phyloP scores from a whole-genome alignment of 2,329 filamentous ascomycete genomes.

The Fusarium sterilihyphosum region DNA sequence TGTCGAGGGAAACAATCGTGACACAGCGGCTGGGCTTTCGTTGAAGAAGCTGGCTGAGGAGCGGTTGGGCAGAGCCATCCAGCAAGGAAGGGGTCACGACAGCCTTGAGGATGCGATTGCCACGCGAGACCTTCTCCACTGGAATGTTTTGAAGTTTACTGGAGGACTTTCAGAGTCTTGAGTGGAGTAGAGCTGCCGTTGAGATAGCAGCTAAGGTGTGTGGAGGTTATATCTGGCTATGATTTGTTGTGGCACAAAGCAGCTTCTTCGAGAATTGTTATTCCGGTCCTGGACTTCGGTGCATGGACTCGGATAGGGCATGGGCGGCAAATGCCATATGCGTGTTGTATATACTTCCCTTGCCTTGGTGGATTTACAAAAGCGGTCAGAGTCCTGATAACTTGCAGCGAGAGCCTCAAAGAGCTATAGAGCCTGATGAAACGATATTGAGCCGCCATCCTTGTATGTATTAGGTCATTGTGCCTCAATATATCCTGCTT shows the following conservation, averaged over 20 bases:
- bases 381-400: rapidly evolving
- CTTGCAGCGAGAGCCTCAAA: rapidly evolving
- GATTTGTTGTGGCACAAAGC: rapidly evolving
- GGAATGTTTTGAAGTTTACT: not conserved
- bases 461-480: not conserved
- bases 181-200: rapidly evolving
- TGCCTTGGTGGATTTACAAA: rapidly evolving
- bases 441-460: rapidly evolving
- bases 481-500: not conserved
- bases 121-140: slow-evolving; percentile 19
- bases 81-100: slow-evolving; percentile 12
- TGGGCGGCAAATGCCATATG: too few species aligned
- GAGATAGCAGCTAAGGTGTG: rapidly evolving
- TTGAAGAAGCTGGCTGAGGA: slow-evolving; percentile 15
- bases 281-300: rapidly evolving
- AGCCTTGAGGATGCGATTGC: slow-evolving; percentile 28
- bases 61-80: not conserved
- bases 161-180: not conserved
- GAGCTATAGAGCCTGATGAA: too few species aligned
- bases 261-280: rapidly evolving
- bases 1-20: not conserved
- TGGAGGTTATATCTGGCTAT: rapidly evolving
- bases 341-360: not conserved
- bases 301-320: too few species aligned
- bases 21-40: not conserved